Base-by-base conservation (phyloP, 2,329 filamentous ascomycete species). In the Arthrobotrys sinensis region DNA sequence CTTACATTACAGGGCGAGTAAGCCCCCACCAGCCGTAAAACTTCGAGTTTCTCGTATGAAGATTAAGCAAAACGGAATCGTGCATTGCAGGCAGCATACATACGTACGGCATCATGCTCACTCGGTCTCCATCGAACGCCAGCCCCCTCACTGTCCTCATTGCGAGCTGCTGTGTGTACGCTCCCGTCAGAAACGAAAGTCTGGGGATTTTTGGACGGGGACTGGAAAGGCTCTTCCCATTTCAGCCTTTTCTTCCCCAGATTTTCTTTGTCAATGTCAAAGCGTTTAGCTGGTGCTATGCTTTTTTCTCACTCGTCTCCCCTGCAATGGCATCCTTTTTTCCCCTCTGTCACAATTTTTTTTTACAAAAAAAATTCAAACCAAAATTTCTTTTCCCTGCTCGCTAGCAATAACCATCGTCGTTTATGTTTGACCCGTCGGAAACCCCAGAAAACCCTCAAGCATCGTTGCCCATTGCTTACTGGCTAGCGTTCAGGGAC, bases 191-290 rank as follows among this genome's bases (percentile, higher is more conserved):
- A 45, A 60, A 65, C 45, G 34, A 55, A 65, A 46, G 19, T 43
- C 55, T 60, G 55, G 55, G 45, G 57, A 57, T 55, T 36, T 45
- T 34, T 65, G 24, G 38, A 16, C 19, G 57, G 66, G 46, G 34
- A 52, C 14, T 50, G 46, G 38, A 40, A 46, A 66, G 38, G 55
- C 32, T 36, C 57, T 72, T 72, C 68, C 68, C 68, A 64, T 72
- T 72, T 72, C 57, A 72, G 68, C 57, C 68, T 72, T 72, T 72
- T 53, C 68, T 72, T 72, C 68, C 68, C 69, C 69, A 66, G 69
- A 73, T 73, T 73, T 66, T 66, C n/a, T 60, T 60, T 60, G 53
- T 57, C 52, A n/a, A 32, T 45, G 68, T 73, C 69, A 73, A 73
- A 73, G 69, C 69, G 69, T 65, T 60, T 62, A 11, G n/a, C 55